A percentile compares a stretch with the other conserved stretches of the same genome.
Conservation (phyloP, 768 basidiomycete genomes). For the Auricularia sp. region DNA sequence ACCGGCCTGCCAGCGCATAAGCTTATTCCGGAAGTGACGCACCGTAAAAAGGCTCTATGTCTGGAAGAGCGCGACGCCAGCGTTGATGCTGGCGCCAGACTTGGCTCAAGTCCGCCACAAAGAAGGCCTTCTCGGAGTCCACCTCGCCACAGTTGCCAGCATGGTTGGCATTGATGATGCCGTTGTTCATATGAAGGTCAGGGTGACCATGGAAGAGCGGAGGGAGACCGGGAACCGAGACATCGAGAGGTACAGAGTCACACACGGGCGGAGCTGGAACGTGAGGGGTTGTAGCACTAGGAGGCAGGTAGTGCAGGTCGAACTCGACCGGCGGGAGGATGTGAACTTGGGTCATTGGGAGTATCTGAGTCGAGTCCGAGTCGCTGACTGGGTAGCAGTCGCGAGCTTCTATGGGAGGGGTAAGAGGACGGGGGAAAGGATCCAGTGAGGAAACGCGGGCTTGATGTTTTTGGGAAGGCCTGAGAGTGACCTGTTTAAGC, state of each 20-base stretch:
- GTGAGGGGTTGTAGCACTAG: background rate
- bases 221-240: constrained; percentile 52
- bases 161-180: constrained; percentile 53
- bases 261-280: background rate
- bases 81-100: constrained; percentile 78
- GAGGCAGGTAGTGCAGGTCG: constrained; percentile 1
- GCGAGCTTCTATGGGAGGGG: background rate
- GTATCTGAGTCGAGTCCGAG: background rate
- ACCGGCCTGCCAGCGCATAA: constrained; percentile 12
- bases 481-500: background rate
- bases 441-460: background rate
- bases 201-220: constrained; percentile 59
- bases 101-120: constrained; percentile 85
- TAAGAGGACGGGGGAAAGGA: background rate
- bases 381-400: background rate
- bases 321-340: constrained; percentile 1
- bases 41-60: constrained; percentile 94
- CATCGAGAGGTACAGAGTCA: constrained; percentile 18
- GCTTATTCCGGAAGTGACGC: constrained; percentile 19
- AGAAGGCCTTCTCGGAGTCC: constrained; percentile 90
- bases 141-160: constrained; percentile 22
- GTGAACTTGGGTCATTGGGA: background rate
- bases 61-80: constrained; percentile 68
- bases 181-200: constrained; percentile 62
- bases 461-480: background rate